These are phyloP conservation scores for Aphanomyces euteiches DNA, from an alignment of 352 stramenopile species.

Conservation along the genomic window DNA sequence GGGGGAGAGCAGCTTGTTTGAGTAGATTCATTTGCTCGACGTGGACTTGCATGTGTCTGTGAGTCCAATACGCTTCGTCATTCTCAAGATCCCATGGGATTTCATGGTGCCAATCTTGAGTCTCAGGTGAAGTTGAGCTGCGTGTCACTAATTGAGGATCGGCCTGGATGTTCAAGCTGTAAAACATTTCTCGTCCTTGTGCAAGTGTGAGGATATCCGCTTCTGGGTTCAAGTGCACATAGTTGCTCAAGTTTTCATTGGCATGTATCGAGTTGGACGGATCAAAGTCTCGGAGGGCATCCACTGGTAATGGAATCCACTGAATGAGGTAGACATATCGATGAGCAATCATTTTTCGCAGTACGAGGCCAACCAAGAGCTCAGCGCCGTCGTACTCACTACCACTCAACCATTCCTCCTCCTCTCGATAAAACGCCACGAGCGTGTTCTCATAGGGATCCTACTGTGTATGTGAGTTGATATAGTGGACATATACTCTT, in stretches of 20 bases:
- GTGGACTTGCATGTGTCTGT: not conserved
- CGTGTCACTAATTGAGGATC: not conserved
- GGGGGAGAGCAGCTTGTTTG: not conserved
- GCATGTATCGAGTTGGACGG: constrained; percentile 10
- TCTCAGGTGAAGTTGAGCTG: constrained; percentile 1
- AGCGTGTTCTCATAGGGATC: constrained; percentile 18
- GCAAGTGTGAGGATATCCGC: constrained; percentile 5
- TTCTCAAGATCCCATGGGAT: not conserved
- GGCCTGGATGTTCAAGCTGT: constrained; percentile 10
- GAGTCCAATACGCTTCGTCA: not conserved
- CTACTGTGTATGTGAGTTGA: not conserved
- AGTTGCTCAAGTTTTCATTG: constrained; percentile 10
- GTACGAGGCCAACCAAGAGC: constrained; percentile 3
- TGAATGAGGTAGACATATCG: constrained; percentile 8
- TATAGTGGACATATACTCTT: not conserved
- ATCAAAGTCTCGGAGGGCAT: not conserved
- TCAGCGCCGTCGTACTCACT: constrained; percentile 13
- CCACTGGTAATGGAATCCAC: not conserved
- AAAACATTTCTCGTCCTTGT: constrained; percentile 14
- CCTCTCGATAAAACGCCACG: constrained; percentile 12
- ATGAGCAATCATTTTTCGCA: constrained; percentile 5
- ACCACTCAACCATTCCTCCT: constrained; percentile 9
- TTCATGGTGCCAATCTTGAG: not conserved
- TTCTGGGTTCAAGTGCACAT: constrained; percentile 12
- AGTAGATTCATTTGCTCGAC: constrained; percentile 2